These are phyloP conservation scores for Colletotrichum falcatum DNA, from an alignment of 2,329 filamentous ascomycete species.

Conservation along the genomic window DNA sequence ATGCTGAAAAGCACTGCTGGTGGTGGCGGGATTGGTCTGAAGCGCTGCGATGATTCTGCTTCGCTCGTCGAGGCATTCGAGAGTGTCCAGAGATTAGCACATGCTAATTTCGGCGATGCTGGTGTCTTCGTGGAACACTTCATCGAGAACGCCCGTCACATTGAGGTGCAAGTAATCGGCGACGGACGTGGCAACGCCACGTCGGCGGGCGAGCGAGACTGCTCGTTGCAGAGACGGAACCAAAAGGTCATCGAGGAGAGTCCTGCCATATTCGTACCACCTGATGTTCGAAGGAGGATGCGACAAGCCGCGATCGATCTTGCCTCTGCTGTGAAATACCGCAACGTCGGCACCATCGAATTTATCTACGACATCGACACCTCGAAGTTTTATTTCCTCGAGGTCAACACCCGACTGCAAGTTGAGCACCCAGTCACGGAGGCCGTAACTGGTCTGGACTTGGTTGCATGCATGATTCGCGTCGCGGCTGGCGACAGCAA, in stretches of 20 bases:
- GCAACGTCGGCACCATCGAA: slow-evolving; percentile 58
- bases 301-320: slow-evolving; percentile 52
- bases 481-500: slow-evolving; percentile 60
- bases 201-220: slow-evolving; percentile 60
- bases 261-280: slow-evolving; percentile 51
- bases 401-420: slow-evolving; percentile 62
- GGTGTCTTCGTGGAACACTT: slow-evolving; percentile 58
- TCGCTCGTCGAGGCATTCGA: slow-evolving; percentile 50
- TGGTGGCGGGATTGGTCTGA: slow-evolving; percentile 59
- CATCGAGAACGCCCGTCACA: slow-evolving; percentile 55
- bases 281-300: slow-evolving; percentile 50
- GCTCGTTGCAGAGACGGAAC: slow-evolving; percentile 62
- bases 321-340: slow-evolving; percentile 53
- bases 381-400: slow-evolving; percentile 58
- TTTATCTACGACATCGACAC: slow-evolving; percentile 56
- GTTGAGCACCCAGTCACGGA: slow-evolving; percentile 62
- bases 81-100: slow-evolving; percentile 53
- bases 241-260: slow-evolving; percentile 65
- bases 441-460: slow-evolving; percentile 52
- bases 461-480: slow-evolving; percentile 50
- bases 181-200: slow-evolving; percentile 56
- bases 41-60: slow-evolving; percentile 49
- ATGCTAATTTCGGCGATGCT: slow-evolving; percentile 56
- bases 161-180: slow-evolving; percentile 64
- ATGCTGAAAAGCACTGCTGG: slow-evolving; percentile 63